Percentiles rank a stretch among this genome's conserved stretches.
These are phyloP conservation scores for Leptosphaerulina australis DNA, from an alignment of 2,329 filamentous ascomycete genomes.

Conservation along the genomic window DNA sequence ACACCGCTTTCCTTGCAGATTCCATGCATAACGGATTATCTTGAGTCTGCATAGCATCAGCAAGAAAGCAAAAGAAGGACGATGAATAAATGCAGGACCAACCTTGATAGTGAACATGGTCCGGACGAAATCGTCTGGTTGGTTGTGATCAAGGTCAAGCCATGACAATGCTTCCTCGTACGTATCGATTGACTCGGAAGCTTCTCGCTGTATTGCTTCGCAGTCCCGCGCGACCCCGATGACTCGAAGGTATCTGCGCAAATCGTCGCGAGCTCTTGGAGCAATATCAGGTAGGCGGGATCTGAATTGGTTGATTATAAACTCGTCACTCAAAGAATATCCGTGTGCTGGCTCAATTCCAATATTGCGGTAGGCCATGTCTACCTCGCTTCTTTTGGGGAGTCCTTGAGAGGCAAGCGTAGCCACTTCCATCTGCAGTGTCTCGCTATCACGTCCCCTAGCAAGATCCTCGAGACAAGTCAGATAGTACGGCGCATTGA, in stretches of 20 bases:
- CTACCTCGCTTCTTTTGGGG: constrained; percentile 62
- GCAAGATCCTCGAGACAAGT: constrained; percentile 68
- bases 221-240: constrained; percentile 66
- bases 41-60: constrained; percentile 49
- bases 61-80: neutral
- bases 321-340: constrained; percentile 59
- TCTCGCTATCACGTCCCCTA: constrained; percentile 60
- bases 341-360: constrained; percentile 55
- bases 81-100: constrained; percentile 14
- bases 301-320: constrained; percentile 67
- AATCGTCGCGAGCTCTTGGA: constrained; percentile 60
- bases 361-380: constrained; percentile 64
- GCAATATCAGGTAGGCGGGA: constrained; percentile 63
- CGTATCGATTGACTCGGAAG: constrained; percentile 65
- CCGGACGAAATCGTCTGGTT: constrained; percentile 63
- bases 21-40: constrained; percentile 59
- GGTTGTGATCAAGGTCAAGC: constrained; percentile 58
- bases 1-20: constrained; percentile 61
- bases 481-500: constrained; percentile 65
- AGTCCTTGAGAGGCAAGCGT: constrained; percentile 64
- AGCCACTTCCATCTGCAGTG: constrained; percentile 63
- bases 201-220: constrained; percentile 62
- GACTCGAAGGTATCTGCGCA: constrained; percentile 62
- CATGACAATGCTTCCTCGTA: constrained; percentile 68
- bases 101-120: constrained; percentile 65